phyloP scores from a whole-genome alignment of 2,329 filamentous ascomycete species.

The Raffaelea albimanens region DNA sequence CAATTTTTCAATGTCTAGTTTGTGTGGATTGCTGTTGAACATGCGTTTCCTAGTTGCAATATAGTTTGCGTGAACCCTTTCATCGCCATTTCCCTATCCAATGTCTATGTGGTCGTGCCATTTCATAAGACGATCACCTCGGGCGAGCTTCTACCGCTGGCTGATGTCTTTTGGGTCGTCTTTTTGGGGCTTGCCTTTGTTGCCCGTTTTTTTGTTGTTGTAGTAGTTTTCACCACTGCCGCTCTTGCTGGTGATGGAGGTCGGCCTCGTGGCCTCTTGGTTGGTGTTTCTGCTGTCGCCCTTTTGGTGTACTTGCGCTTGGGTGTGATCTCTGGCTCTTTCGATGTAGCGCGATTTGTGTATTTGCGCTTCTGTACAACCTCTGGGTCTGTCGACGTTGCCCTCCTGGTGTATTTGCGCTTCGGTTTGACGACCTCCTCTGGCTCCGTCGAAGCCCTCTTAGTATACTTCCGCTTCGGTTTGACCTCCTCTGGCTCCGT shows the following conservation, averaged over 20 bases:
- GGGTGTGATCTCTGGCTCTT: too few species aligned
- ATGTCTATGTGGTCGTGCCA: too few species aligned
- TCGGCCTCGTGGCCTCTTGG: background rate
- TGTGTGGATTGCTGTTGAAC: background rate
- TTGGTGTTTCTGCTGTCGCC: background rate
- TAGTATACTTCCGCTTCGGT: too few species aligned
- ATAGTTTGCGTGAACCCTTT: background rate
- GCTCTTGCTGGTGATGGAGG: background rate
- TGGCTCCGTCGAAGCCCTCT: too few species aligned
- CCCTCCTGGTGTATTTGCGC: too few species aligned
- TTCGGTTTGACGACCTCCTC: background rate
- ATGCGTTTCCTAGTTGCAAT: background rate
- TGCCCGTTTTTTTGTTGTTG: background rate
- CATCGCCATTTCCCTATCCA: background rate
- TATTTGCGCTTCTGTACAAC: too few species aligned
- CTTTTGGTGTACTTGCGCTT: background rate
- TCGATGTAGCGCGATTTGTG: too few species aligned
- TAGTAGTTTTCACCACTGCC: background rate
- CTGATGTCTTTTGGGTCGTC: background rate
- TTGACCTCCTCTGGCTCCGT: background rate
- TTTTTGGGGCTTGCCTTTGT: background rate
- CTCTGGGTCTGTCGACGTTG: background rate
- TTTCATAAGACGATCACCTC: background rate
- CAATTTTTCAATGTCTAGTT: background rate
- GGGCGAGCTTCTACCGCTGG: background rate